Percentiles rank a stretch among this genome's conserved stretches.
Conservation (phyloP, 495 filamentous ascomycete species). For the Xylona heveae region DNA sequence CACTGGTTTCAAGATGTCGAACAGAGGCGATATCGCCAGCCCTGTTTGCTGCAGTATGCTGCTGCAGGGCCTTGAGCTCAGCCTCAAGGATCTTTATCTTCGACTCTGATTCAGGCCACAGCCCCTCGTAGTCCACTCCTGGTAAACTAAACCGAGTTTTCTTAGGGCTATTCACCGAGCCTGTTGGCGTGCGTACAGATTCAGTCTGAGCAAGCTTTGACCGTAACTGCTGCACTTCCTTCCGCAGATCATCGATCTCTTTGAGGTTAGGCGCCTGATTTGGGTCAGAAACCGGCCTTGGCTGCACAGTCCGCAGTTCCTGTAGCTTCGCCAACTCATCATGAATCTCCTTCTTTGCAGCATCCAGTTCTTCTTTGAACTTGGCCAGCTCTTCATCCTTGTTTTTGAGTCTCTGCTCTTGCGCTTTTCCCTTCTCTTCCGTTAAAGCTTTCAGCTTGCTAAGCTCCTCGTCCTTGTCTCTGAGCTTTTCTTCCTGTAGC, state of each 20-base stretch:
- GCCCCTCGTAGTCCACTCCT: not conserved
- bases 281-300: not conserved
- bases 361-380: no score
- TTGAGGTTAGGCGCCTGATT: not conserved
- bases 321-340: not conserved
- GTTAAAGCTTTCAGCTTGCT: not conserved
- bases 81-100: not conserved
- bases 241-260: not conserved
- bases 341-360: not conserved
- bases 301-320: not conserved
- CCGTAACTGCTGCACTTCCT: not conserved
- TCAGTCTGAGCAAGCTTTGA: not conserved
- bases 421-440: not conserved
- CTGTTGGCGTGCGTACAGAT: not conserved
- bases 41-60: no score
- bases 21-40: no score
- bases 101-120: no score
- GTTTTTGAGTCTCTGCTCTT: not conserved
- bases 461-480: not conserved
- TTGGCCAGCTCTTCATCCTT: conserved; percentile 1
- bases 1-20: not conserved
- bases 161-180: no score
- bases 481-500: not conserved
- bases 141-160: no score
- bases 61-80: not conserved